Evolutionary conservation across 768 basidiomycete genomes (phyloP).

Genomic region (Tulasnella sp.): DNA sequence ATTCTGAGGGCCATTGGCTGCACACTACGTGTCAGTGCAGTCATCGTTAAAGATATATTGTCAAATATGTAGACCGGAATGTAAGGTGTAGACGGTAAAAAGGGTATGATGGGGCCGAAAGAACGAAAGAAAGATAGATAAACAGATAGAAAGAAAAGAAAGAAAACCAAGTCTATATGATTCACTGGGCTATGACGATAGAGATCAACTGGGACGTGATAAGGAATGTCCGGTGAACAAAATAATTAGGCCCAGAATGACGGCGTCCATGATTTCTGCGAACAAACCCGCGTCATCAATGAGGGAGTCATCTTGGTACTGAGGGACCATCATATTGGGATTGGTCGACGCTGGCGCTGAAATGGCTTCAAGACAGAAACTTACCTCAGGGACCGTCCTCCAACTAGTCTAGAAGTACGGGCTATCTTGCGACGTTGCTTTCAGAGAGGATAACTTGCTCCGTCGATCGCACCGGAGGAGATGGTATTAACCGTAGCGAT

Average conservation of each 20-base stretch:
- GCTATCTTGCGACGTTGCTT: constrained; percentile 46
- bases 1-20: too few species aligned
- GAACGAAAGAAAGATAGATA: too few species aligned
- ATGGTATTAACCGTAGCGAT: constrained; percentile 20
- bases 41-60: too few species aligned
- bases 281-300: constrained; percentile 77
- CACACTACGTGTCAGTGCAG: too few species aligned
- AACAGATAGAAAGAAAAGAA: too few species aligned
- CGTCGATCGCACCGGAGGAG: constrained; percentile 51
- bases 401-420: constrained; percentile 78
- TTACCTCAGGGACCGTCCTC: constrained; percentile 70
- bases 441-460: constrained; percentile 43
- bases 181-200: neutral
- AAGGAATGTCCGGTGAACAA: constrained; percentile 43
- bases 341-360: too few species aligned
- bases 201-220: neutral
- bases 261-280: constrained; percentile 48
- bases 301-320: constrained; percentile 78
- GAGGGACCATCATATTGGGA: neutral
- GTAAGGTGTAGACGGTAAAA: too few species aligned
- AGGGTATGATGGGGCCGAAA: too few species aligned
- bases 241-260: constrained; percentile 43
- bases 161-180: too few species aligned
- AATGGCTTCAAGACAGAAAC: constrained; percentile 19
- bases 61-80: too few species aligned